phyloP scores from a whole-genome alignment of 768 basidiomycete genomes.

The Auricularia auricula-judae region DNA sequence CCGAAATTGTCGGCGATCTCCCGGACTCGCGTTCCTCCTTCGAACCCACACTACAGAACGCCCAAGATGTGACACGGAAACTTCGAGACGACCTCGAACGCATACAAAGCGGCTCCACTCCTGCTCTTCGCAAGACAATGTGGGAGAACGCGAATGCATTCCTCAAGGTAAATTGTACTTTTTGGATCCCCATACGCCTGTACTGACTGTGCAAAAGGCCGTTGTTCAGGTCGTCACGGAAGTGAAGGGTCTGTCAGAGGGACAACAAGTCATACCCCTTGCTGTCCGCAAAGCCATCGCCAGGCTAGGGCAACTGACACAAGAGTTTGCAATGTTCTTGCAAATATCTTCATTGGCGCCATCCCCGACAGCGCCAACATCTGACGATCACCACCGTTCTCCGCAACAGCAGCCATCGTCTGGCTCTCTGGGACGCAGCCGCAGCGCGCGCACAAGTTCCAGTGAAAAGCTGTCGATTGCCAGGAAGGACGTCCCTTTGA shows the following conservation, averaged over 20 bases:
- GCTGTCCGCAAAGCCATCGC: conserved; percentile 60
- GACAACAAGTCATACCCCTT: conserved; percentile 43
- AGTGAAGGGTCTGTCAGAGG: conserved; percentile 49
- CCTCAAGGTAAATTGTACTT: conserved; percentile 49
- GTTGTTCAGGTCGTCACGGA: conserved; percentile 68
- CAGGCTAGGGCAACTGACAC: conserved; percentile 68
- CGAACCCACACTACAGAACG: conserved; percentile 44
- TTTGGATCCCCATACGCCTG: neutral
- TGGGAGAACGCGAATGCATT: conserved; percentile 73
- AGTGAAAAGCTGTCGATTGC: neutral
- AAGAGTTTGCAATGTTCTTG: conserved; percentile 78
- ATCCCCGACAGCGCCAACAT: conserved; percentile 37
- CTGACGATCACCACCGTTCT: conserved; percentile 16
- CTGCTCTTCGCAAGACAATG: conserved; percentile 46
- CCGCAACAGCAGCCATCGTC: neutral
- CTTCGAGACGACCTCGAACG: conserved; percentile 47
- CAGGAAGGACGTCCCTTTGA: neutral
- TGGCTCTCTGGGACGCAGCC: neutral
- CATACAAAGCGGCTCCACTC: conserved; percentile 45
- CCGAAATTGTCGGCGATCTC: conserved; percentile 49
- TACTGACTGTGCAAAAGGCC: conserved; percentile 28
- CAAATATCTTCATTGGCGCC: conserved; percentile 77
- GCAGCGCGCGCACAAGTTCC: neutral
- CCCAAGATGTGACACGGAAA: conserved; percentile 52
- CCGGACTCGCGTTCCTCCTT: conserved; percentile 32